Percentiles rank a stretch among this genome's conserved stretches.
Conservation (phyloP, 352 stramenopile species). For the Phytophthora hibernalis region DNA sequence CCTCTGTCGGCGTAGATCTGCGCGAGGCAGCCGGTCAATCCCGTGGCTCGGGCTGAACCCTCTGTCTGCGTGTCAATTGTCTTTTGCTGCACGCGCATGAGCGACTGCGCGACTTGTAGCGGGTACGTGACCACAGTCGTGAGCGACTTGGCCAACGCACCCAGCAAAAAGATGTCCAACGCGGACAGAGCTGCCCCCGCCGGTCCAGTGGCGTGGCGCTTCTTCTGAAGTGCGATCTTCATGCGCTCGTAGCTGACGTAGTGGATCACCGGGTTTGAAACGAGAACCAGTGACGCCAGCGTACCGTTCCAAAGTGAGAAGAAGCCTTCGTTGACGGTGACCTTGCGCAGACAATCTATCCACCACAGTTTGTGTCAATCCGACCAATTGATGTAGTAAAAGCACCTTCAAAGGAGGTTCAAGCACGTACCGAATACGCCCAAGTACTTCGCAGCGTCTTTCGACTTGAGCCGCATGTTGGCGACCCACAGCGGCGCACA, state of each 20-base stretch:
- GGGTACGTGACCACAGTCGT: conserved; percentile 95
- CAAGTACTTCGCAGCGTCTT: conserved; percentile 71
- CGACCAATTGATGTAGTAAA: conserved; percentile 30
- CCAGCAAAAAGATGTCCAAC: conserved; percentile 92
- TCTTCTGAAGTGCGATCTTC: conserved; percentile 75
- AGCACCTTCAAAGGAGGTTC: conserved; percentile 4
- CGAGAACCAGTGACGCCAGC: conserved; percentile 90
- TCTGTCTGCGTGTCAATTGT: conserved; percentile 15
- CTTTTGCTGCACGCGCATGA: conserved; percentile 83
- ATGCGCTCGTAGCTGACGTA: conserved; percentile 96
- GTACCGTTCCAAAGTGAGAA: conserved; percentile 93
- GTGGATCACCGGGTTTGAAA: conserved; percentile 96
- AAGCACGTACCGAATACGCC: conserved; percentile 41
- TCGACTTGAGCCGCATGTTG: conserved; percentile 93
- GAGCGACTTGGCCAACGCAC: conserved; percentile 92
- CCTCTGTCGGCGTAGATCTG: conserved; percentile 78
- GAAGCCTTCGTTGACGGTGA: conserved; percentile 79
- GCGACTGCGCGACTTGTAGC: conserved; percentile 93
- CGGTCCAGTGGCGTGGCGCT: conserved; percentile 25
- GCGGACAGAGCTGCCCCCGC: conserved; percentile 52
- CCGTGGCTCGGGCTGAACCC: not conserved
- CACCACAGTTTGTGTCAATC: not conserved
- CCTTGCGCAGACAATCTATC: conserved; percentile 60
- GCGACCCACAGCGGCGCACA: conserved; percentile 94
- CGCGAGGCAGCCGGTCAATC: conserved; percentile 50